Evolutionary conservation across 2,329 filamentous ascomycete genomes (phyloP).

Genomic region (Botryotinia calthae): DNA sequence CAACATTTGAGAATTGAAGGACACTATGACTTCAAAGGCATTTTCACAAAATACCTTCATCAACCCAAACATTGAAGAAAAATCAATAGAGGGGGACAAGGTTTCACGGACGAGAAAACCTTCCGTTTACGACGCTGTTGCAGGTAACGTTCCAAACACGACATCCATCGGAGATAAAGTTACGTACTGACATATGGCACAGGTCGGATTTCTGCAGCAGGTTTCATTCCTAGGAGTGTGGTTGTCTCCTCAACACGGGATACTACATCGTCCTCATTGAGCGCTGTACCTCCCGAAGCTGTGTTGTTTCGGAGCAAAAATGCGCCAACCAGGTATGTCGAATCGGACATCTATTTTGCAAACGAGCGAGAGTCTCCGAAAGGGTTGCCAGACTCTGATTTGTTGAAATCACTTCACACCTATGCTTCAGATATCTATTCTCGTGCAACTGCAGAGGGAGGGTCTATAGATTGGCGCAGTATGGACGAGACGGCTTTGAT

Average conservation of each 20-base stretch:
- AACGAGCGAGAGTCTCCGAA: slow-evolving; percentile 54
- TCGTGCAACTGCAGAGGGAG: slow-evolving; percentile 31
- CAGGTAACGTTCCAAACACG: slow-evolving; percentile 48
- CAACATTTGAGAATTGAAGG: neutral
- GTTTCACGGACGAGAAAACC: slow-evolving; percentile 40
- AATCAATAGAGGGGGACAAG: slow-evolving; percentile 24
- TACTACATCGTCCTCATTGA: slow-evolving; percentile 35
- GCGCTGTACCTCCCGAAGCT: slow-evolving; percentile 62
- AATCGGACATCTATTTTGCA: slow-evolving; percentile 69
- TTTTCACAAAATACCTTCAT: slow-evolving; percentile 28
- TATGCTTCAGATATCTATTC: slow-evolving; percentile 68
- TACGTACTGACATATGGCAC: slow-evolving; percentile 14
- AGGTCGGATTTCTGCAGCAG: slow-evolving; percentile 45
- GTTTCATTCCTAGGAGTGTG: slow-evolving; percentile 42
- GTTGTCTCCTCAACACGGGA: slow-evolving; percentile 33
- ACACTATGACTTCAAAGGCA: slow-evolving; percentile 34
- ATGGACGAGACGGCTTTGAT: slow-evolving; percentile 78
- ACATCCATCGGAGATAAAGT: slow-evolving; percentile 5
- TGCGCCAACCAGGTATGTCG: slow-evolving; percentile 65
- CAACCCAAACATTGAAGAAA: slow-evolving; percentile 19
- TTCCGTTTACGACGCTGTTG: slow-evolving; percentile 71
- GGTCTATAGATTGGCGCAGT: slow-evolving; percentile 49
- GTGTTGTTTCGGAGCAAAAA: slow-evolving; percentile 63
- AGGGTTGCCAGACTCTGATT: slow-evolving; percentile 64
- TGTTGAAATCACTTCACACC: slow-evolving; percentile 65